phyloP scores from a whole-genome alignment of 2,329 filamentous ascomycete species.

The Byssothecium circinans region DNA sequence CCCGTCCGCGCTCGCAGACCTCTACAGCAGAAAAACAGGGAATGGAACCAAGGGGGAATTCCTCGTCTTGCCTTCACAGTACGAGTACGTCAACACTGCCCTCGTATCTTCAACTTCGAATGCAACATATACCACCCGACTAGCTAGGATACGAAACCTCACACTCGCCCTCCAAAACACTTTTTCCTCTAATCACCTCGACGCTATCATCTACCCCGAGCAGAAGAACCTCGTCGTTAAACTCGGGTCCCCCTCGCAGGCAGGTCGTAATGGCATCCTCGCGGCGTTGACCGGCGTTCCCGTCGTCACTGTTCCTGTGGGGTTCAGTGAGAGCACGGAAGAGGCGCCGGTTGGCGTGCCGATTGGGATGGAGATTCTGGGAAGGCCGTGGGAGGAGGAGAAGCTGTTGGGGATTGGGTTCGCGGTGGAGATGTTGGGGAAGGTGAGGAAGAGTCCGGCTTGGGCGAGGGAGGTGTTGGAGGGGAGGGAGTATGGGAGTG shows the following conservation, averaged over 20 bases:
- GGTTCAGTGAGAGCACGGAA: slow-evolving; percentile 53
- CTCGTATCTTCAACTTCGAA: slow-evolving; percentile 57
- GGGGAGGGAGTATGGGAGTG: slow-evolving; percentile 42
- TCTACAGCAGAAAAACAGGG: slow-evolving; percentile 49
- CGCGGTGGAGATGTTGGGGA: slow-evolving; percentile 51
- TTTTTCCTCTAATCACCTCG: slow-evolving; percentile 54
- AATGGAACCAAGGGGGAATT: slow-evolving; percentile 51
- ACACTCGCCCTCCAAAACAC: slow-evolving; percentile 55
- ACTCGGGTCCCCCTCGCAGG: slow-evolving; percentile 59
- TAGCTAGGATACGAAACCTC: slow-evolving; percentile 56
- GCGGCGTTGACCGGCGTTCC: slow-evolving; percentile 58
- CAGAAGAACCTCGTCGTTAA: slow-evolving; percentile 65
- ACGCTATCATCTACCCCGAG: slow-evolving; percentile 65
- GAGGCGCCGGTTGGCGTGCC: slow-evolving; percentile 62
- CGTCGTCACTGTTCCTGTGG: slow-evolving; percentile 57
- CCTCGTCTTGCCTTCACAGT: slow-evolving; percentile 62
- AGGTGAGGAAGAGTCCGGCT: slow-evolving; percentile 51
- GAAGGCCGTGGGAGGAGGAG: slow-evolving; percentile 58
- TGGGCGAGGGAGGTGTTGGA: slow-evolving; percentile 49
- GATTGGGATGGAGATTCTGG: slow-evolving; percentile 66
- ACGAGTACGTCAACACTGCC: slow-evolving; percentile 56
- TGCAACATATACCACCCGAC: slow-evolving; percentile 52
- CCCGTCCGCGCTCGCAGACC: slow-evolving; percentile 51
- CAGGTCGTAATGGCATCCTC: slow-evolving; percentile 61
- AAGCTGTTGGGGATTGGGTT: slow-evolving; percentile 58